phyloP scores from a whole-genome alignment of 2,329 filamentous ascomycete genomes.

The Colletotrichum abscissum region DNA sequence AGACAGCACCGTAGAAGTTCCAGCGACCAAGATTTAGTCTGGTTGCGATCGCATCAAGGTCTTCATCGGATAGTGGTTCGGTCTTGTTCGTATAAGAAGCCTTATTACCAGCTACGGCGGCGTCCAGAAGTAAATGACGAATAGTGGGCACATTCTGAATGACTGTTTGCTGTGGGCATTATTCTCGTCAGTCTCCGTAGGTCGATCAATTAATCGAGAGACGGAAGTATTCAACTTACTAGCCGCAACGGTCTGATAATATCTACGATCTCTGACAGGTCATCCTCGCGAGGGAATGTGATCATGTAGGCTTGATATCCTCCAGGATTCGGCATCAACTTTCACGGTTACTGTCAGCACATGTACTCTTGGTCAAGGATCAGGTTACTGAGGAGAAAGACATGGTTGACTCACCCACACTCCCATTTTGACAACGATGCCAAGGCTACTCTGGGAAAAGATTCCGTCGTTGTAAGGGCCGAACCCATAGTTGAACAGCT shows the following conservation, averaged over 20 bases:
- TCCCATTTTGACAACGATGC: constrained; percentile 64
- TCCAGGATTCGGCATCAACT: constrained; percentile 62
- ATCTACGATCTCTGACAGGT: constrained; percentile 40
- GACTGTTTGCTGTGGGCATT: too few species aligned
- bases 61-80: constrained; percentile 45
- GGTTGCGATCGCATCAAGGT: constrained; percentile 51
- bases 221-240: neutral
- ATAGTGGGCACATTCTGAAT: too few species aligned
- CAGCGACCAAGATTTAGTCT: constrained; percentile 54
- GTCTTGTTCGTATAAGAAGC: constrained; percentile 41
- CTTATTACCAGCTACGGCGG: constrained; percentile 42
- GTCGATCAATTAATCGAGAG: too few species aligned
- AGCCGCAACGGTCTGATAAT: constrained; percentile 49
- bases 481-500: constrained; percentile 54
- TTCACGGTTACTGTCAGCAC: neutral
- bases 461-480: constrained; percentile 52
- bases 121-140: constrained; percentile 49
- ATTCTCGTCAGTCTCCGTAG: too few species aligned
- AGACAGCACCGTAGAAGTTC: constrained; percentile 57
- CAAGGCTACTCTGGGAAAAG: constrained; percentile 61
- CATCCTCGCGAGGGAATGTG: constrained; percentile 37
- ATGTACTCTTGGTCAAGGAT: too few species aligned
- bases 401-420: constrained; percentile 42
- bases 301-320: constrained; percentile 49
- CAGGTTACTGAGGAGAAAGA: neutral